Conservation (phyloP, 2,329 filamentous ascomycete species). For the Sporothrix curviconia region DNA sequence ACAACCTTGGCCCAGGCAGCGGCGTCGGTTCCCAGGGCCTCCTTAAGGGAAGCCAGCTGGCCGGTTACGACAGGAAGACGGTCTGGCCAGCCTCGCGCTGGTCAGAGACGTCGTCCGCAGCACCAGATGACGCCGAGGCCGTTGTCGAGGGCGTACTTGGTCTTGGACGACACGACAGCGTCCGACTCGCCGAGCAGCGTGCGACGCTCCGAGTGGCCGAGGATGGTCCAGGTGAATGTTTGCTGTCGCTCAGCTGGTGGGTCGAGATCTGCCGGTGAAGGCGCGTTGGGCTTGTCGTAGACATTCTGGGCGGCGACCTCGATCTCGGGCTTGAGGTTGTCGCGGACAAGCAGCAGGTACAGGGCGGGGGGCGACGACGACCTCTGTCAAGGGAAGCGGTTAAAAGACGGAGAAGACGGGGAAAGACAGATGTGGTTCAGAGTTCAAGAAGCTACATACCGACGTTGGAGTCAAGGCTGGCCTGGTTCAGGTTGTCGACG, state of each 20-base stretch:
- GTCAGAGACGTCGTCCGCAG: conserved; percentile 94
- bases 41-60: conserved; percentile 74
- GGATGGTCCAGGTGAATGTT: conserved; percentile 83
- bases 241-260: conserved; percentile 80
- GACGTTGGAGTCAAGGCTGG: conserved; percentile 68
- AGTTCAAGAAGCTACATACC: conserved; percentile 46
- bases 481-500: conserved; percentile 79
- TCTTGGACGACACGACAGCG: conserved; percentile 83
- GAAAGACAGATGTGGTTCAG: not conserved
- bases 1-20: conserved; percentile 77
- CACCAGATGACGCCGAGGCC: conserved; percentile 91
- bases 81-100: conserved; percentile 83
- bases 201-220: conserved; percentile 93
- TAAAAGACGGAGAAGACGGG: not conserved
- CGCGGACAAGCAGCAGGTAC: conserved; percentile 82
- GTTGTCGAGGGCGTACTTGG: conserved; percentile 82
- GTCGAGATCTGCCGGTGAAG: conserved; percentile 94
- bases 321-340: conserved; percentile 67
- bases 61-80: conserved; percentile 73
- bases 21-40: conserved; percentile 58
- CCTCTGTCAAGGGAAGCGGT: conserved; percentile 59
- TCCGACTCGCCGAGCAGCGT: conserved; percentile 84
- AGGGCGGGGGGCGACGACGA: conserved; percentile 87
- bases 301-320: conserved; percentile 94
- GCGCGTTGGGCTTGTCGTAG: conserved; percentile 92